Percentiles rank a stretch among this genome's conserved stretches.
These are phyloP conservation scores for Vitis hybrid DNA, from an alignment of 177 flowering plant species.

Conservation along the genomic window DNA sequence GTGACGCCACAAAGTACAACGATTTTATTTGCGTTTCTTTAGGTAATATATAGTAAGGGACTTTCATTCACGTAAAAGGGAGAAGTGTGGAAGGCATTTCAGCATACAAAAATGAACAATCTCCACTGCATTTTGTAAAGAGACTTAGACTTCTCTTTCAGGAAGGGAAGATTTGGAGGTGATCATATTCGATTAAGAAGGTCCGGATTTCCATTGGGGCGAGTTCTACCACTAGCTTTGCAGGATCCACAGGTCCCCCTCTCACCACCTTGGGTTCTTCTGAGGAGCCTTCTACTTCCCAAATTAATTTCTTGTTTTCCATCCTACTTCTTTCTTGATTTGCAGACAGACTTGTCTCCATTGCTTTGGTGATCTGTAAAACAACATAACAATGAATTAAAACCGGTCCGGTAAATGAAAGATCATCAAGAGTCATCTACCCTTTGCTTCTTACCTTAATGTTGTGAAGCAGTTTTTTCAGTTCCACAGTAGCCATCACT, in stretches of 20 bases:
- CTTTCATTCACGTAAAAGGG: no score
- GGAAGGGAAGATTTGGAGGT: constrained; percentile 6
- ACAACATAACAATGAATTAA: background rate
- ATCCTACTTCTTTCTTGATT: constrained; percentile 51
- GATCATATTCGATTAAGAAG: constrained; percentile 30
- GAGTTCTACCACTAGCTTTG: constrained; percentile 43
- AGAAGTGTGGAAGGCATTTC: no score
- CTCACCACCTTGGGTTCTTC: constrained; percentile 27
- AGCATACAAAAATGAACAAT: background rate
- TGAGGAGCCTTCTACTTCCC: constrained; percentile 42
- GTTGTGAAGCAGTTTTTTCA: constrained; percentile 63
- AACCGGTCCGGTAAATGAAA: background rate
- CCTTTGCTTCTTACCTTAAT: constrained; percentile 54
- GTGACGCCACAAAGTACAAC: no score
- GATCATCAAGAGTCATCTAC: background rate
- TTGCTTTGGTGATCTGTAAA: constrained; percentile 42
- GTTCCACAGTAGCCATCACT: constrained; percentile 54
- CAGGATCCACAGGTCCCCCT: constrained; percentile 53
- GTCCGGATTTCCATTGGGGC: constrained; percentile 62
- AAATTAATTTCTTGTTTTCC: constrained; percentile 46
- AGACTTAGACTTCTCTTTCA: background rate
- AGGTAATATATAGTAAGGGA: no score
- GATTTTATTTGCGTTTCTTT: no score
- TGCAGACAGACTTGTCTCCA: constrained; percentile 50
- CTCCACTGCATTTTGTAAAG: background rate